Evolutionary conservation across 495 filamentous ascomycete genomes (phyloP).

Genomic region (Aspergillus indologenus): DNA sequence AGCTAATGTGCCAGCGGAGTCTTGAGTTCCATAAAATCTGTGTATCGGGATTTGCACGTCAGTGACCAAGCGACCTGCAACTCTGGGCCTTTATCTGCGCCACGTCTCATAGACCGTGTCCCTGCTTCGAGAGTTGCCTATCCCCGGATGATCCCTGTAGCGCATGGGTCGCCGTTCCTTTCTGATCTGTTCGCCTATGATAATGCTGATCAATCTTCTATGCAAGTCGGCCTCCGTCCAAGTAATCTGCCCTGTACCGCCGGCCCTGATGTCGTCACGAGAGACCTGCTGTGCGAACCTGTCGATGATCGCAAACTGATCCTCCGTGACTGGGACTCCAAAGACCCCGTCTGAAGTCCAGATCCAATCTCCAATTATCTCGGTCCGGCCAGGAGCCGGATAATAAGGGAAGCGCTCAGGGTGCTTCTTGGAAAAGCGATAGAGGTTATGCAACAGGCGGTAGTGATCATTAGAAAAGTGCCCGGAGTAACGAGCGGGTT

Average conservation of each 20-base stretch:
- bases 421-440: conserved; percentile 38
- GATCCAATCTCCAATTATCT: conserved; percentile 47
- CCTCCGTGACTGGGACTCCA: conserved; percentile 44
- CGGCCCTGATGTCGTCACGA: conserved; percentile 35
- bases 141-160: conserved; percentile 8
- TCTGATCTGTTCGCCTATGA: conserved; percentile 48
- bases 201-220: conserved; percentile 44
- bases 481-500: conserved; percentile 35
- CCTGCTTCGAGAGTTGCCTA: conserved; percentile 11
- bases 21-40: not conserved
- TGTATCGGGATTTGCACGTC: not conserved
- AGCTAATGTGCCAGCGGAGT: conserved; percentile 1
- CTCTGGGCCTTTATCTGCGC: conserved; percentile 20
- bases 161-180: conserved; percentile 32
- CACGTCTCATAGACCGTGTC: conserved; percentile 31
- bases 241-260: conserved; percentile 40
- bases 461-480: conserved; percentile 50
- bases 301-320: conserved; percentile 46
- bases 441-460: conserved; percentile 37
- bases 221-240: conserved; percentile 49
- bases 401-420: conserved; percentile 42
- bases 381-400: conserved; percentile 33
- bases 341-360: conserved; percentile 45
- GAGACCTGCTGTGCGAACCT: conserved; percentile 43
- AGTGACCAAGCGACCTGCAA: conserved; percentile 4